Conservation (phyloP, 2,329 filamentous ascomycete genomes). For the Leptographium lundbergii region DNA sequence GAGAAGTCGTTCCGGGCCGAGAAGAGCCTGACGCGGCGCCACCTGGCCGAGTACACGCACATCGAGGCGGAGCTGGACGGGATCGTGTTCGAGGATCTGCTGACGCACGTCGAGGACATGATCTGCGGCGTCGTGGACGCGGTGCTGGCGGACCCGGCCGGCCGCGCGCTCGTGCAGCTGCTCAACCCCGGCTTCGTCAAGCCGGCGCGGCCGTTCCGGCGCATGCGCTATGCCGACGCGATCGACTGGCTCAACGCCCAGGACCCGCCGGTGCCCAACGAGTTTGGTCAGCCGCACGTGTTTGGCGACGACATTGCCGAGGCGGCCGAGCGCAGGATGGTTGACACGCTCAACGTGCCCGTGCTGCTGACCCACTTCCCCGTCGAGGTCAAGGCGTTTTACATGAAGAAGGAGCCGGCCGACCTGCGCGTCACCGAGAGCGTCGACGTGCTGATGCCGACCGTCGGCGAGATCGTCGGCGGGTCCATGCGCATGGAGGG, state of each 20-base stretch:
- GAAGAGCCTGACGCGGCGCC: constrained; percentile 86
- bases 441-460: constrained; percentile 76
- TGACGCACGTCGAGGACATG: constrained; percentile 74
- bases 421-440: constrained; percentile 83
- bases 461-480: constrained; percentile 93
- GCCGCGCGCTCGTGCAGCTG: constrained; percentile 61
- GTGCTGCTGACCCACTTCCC: constrained; percentile 83
- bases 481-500: constrained; percentile 94
- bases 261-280: constrained; percentile 69
- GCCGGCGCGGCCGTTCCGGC: constrained; percentile 75
- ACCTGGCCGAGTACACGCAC: constrained; percentile 90
- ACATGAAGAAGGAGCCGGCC: constrained; percentile 81
- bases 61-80: constrained; percentile 95
- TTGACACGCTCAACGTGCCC: constrained; percentile 85
- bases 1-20: constrained; percentile 98
- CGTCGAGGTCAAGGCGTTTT: constrained; percentile 94
- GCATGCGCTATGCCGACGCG: constrained; percentile 90
- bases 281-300: constrained; percentile 76
- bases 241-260: constrained; percentile 89
- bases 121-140: constrained; percentile 77
- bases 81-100: constrained; percentile 81
- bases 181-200: constrained; percentile 85
- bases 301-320: constrained; percentile 96
- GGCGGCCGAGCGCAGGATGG: constrained; percentile 93
- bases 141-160: constrained; percentile 59